Base-by-base conservation (phyloP, 2,329 filamentous ascomycete species). In the Teratosphaeria pseudoeucalypti region DNA sequence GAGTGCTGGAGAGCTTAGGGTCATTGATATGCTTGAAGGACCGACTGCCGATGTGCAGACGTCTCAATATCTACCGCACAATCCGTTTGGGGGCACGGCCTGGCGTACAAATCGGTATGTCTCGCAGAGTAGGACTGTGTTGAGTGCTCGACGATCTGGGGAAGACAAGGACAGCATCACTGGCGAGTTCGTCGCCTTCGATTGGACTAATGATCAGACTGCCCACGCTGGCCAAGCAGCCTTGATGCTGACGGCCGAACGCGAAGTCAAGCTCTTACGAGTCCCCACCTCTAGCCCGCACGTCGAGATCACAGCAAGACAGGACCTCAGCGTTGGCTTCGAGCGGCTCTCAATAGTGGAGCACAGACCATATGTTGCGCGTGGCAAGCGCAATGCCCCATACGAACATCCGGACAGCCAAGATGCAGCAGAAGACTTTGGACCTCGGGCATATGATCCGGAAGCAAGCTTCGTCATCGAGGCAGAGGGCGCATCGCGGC, bases 1-100 rank as follows among this genome's bases (percentile, higher is more conserved):
- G 0, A 85, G 78, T 65, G 80, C 76, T 2, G 84, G 84, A 12
- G 80, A 85, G 61, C 75, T 86, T 65, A 84, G 81, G 64, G 65
- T 71, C 16, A 59, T 71, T 39, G 70, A 72, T 52, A 70, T 68
- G 63, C 56, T 64, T 16, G 65, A 70, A 60, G 63, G 11, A 10
- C 10, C 34, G 12, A 53, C 39, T 19, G 53, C 58, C 32, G 32
- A 37, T 9, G 11, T 54, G n/a, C 60, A 60, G n/a, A 53, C 52
- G 2, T 55, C 58, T 6, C 59, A 61, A 19, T 65, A 65, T 19
- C 53, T 61, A 49, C 64, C 63, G 7, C 16, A 27, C 16, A 71
- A 70, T 37, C 65, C 62, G 7, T 66, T 64, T 26, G 71, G 71
- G 11, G 71, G 71, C 3, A 62, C 63, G 23, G 58, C 71, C 56